Evolutionary conservation across 805 yeast species (phyloP).

Genomic region (Scheffersomyces coipomensis): DNA sequence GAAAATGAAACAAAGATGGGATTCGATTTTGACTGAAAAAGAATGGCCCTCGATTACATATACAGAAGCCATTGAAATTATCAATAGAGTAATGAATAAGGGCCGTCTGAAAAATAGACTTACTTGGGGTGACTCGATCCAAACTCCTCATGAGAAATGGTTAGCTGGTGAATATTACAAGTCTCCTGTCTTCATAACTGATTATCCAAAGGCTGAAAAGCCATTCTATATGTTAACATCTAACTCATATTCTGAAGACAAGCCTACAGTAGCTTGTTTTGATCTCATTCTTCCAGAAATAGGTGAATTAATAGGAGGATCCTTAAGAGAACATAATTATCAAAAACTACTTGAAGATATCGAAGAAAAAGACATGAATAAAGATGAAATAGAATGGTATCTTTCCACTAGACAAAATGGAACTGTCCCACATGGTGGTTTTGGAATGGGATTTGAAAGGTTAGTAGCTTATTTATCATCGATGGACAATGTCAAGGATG

Average conservation of each 20-base stretch:
- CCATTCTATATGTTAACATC: slow-evolving; percentile 89
- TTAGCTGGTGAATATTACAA: slow-evolving; percentile 67
- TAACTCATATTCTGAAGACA: slow-evolving; percentile 21
- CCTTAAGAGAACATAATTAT: slow-evolving; percentile 76
- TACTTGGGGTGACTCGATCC: slow-evolving; percentile 71
- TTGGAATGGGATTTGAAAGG: slow-evolving; percentile 93
- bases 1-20: slow-evolving; percentile 57
- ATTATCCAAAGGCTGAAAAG: slow-evolving; percentile 76
- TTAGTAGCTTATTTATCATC: slow-evolving; percentile 70
- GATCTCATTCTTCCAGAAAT: slow-evolving; percentile 87
- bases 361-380: slow-evolving; percentile 53
- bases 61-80: slow-evolving; percentile 63
- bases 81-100: slow-evolving; percentile 33
- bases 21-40: slow-evolving; percentile 36
- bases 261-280: slow-evolving; percentile 78
- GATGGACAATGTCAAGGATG: slow-evolving; percentile 79
- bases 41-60: slow-evolving; percentile 76
- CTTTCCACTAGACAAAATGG: slow-evolving; percentile 72
- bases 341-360: slow-evolving; percentile 50
- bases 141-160: slow-evolving; percentile 90
- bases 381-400: slow-evolving; percentile 75
- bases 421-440: slow-evolving; percentile 92
- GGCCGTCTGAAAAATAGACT: slow-evolving; percentile 34
- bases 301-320: slow-evolving; percentile 95
- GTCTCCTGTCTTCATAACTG: slow-evolving; percentile 84